These are phyloP conservation scores for Incumbomyces lentus DNA, from an alignment of 2,329 filamentous ascomycete species.

Conservation along the genomic window DNA sequence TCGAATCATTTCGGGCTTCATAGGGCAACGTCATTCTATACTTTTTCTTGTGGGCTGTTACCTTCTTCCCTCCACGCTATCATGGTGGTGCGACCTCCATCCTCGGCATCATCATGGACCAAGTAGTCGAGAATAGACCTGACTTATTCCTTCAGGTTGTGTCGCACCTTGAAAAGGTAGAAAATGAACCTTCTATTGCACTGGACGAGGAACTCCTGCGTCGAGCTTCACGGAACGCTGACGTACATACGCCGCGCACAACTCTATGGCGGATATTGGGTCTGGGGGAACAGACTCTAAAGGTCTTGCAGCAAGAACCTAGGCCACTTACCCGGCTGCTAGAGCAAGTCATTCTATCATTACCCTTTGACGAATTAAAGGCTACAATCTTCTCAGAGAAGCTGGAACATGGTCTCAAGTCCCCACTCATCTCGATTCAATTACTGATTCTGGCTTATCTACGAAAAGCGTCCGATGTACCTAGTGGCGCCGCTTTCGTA, in stretches of 20 bases:
- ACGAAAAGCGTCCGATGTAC: slow-evolving; percentile 42
- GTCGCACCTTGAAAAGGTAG: slow-evolving; percentile 15
- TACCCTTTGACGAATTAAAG: slow-evolving; percentile 41
- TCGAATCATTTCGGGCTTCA: slow-evolving; percentile 2
- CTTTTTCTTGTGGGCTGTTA: too few relatives aligned
- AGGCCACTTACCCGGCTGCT: slow-evolving; percentile 45
- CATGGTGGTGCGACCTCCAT: too few relatives aligned
- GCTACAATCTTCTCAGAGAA: slow-evolving; percentile 40
- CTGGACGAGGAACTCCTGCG: slow-evolving; percentile 19
- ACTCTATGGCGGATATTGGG: slow-evolving; percentile 16
- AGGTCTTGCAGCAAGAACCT: slow-evolving; percentile 45
- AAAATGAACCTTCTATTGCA: slow-evolving; percentile 8
- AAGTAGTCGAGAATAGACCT: slow-evolving; percentile 14
- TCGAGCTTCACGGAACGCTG: slow-evolving; percentile 17
- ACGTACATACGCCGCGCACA: slow-evolving; percentile 13
- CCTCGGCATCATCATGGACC: slow-evolving; percentile 23
- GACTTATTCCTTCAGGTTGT: slow-evolving; percentile 17
- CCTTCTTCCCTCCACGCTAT: neutral
- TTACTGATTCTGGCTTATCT: slow-evolving; percentile 46
- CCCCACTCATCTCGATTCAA: slow-evolving; percentile 45
- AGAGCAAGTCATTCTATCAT: slow-evolving; percentile 39
- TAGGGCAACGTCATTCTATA: slow-evolving; percentile 2
- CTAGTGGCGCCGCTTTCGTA: slow-evolving; percentile 47
- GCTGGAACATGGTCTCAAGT: slow-evolving; percentile 44
- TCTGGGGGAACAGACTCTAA: slow-evolving; percentile 14